These are phyloP conservation scores for Metschnikowia gruessii DNA, from an alignment of 805 yeast genomes.

Conservation along the genomic window DNA sequence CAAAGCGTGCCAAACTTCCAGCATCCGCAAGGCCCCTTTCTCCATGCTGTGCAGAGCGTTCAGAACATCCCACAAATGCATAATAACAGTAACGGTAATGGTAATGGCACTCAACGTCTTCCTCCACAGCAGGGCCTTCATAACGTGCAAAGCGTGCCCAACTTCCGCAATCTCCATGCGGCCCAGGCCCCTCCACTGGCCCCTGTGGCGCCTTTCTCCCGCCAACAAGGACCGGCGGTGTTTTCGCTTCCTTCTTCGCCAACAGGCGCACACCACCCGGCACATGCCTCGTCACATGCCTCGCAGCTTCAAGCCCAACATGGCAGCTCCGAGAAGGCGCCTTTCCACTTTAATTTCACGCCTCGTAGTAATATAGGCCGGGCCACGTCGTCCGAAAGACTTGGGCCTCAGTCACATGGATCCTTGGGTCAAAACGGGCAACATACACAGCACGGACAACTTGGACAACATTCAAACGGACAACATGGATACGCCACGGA, in stretches of 20 bases:
- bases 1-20: constrained; percentile 13
- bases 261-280: constrained; percentile 15
- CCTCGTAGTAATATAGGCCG: background rate
- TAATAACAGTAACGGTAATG: too few species aligned
- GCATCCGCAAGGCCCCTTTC: constrained; percentile 3
- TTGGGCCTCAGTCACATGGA: background rate
- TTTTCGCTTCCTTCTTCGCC: constrained; percentile 34
- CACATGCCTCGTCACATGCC: background rate
- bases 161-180: background rate
- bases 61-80: constrained; percentile 3
- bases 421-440: background rate
- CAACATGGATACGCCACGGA: background rate
- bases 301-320: background rate
- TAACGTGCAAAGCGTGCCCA: constrained; percentile 8
- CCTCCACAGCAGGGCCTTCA: background rate
- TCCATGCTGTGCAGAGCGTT: background rate
- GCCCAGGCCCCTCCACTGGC: background rate
- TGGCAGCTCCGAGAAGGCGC: background rate
- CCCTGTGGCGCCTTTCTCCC: constrained; percentile 1
- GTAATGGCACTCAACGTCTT: background rate
- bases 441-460: background rate
- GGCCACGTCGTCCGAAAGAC: background rate
- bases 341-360: constrained; percentile 1
- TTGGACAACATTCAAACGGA: background rate
- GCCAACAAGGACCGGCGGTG: constrained; percentile 21